These are phyloP conservation scores for Dictyostelium brefeldianum DNA, from an alignment of 78 protist genomes.

Conservation along the genomic window DNA sequence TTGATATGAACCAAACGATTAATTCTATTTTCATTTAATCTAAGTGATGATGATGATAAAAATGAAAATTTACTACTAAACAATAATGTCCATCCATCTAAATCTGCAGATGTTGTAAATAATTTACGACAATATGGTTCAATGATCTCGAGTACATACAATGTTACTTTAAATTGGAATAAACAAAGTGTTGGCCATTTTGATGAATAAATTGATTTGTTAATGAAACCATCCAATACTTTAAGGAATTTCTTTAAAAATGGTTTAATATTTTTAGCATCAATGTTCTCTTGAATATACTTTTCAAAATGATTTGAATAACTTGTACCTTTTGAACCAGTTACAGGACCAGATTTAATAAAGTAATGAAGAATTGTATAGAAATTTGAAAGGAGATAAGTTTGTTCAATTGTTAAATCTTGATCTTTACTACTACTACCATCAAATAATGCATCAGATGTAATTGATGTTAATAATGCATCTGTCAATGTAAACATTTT, in stretches of 20 bases:
- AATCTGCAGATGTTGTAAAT: background rate
- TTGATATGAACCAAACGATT: conserved; percentile 13
- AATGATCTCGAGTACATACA: background rate
- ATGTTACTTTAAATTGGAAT: conserved; percentile 26
- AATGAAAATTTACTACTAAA: conserved; percentile 28
- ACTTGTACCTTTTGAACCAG: background rate
- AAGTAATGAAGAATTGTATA: conserved; percentile 21
- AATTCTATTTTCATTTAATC: conserved; percentile 26
- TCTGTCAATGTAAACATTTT: conserved; percentile 32
- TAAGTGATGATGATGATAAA: background rate
- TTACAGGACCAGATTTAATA: conserved; percentile 8
- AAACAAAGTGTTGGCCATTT: conserved; percentile 41
- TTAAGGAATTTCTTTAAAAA: conserved; percentile 17
- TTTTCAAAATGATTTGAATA: conserved; percentile 4
- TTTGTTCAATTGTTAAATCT: conserved; percentile 11
- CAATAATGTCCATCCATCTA: conserved; percentile 30
- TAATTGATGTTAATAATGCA: background rate
- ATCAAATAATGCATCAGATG: background rate
- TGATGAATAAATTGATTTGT: background rate
- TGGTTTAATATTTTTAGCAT: conserved; percentile 8
- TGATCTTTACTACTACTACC: background rate
- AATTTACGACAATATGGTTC: conserved; percentile 12
- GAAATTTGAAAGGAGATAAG: conserved; percentile 28
- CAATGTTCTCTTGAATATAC: background rate
- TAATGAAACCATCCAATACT: conserved; percentile 30